phyloP scores from a whole-genome alignment of 139 green algal genomes.

The Tetratostichococcus sp. region DNA sequence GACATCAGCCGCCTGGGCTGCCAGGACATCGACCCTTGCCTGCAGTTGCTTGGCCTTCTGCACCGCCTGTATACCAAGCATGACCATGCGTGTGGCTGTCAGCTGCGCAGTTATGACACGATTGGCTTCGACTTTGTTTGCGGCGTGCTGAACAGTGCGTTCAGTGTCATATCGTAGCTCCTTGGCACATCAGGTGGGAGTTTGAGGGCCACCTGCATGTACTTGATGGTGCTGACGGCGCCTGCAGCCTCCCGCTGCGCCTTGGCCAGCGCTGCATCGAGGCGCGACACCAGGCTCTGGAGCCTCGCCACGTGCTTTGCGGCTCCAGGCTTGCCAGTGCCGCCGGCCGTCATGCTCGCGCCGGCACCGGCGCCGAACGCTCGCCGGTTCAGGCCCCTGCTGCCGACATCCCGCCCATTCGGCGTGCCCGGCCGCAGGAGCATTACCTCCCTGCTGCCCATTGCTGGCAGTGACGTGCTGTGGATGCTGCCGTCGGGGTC shows the following conservation, averaged over 20 bases:
- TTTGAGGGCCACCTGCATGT: conserved; percentile 79
- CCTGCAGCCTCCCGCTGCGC: conserved; percentile 37
- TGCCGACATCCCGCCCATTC: background rate
- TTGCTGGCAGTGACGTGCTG: too few species aligned
- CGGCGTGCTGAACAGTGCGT: too few species aligned
- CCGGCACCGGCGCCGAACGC: background rate
- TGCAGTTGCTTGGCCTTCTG: conserved; percentile 34
- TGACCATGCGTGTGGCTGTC: too few species aligned
- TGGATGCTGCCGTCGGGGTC: too few species aligned
- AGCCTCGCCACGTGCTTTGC: conserved; percentile 55
- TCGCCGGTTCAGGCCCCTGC: background rate
- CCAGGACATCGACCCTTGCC: conserved; percentile 5
- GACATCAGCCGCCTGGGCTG: conserved; percentile 9
- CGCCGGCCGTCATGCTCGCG: background rate
- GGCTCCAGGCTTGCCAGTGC: background rate
- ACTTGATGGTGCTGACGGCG: conserved; percentile 63
- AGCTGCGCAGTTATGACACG: too few species aligned
- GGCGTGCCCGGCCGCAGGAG: background rate
- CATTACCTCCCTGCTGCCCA: background rate
- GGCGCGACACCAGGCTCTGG: conserved; percentile 51
- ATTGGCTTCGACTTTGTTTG: too few species aligned
- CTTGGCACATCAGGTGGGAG: too few species aligned
- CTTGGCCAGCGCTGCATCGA: conserved; percentile 69
- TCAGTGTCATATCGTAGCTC: too few species aligned
- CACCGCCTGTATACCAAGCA: conserved; percentile 24